Conservation (phyloP, 768 basidiomycete genomes). For the Boletus sp. region DNA sequence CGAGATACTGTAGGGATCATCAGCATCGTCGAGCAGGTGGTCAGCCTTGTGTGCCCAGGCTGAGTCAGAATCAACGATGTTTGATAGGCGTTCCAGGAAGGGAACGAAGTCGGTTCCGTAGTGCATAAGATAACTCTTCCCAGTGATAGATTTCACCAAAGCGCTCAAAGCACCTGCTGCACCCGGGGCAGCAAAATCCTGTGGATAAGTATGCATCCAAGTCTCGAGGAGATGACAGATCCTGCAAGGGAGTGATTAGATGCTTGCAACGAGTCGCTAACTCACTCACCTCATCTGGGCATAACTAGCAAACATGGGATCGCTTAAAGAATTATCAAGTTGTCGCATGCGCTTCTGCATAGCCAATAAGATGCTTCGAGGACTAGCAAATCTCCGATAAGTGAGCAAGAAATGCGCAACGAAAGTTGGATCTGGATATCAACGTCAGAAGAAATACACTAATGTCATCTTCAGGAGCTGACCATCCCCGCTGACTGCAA, state of each 20-base stretch:
- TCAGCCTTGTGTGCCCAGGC: conserved; percentile 74
- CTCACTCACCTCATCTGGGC: conserved; percentile 74
- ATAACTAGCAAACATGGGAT: conserved; percentile 84
- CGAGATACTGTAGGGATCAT: conserved; percentile 52
- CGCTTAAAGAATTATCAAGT: conserved; percentile 65
- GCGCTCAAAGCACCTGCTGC: conserved; percentile 71
- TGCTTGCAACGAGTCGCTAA: neutral
- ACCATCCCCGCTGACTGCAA: conserved; percentile 86
- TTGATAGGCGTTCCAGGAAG: conserved; percentile 66
- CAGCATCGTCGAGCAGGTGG: conserved; percentile 54
- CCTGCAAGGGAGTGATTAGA: conserved; percentile 36
- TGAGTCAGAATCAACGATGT: conserved; percentile 62
- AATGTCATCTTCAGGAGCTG: conserved; percentile 15
- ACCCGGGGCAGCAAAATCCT: conserved; percentile 76
- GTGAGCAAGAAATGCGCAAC: conserved; percentile 80
- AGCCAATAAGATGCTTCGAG: conserved; percentile 73
- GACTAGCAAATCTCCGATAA: conserved; percentile 78
- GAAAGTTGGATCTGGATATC: conserved; percentile 62
- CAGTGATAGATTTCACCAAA: conserved; percentile 72
- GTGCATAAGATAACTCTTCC: conserved; percentile 78
- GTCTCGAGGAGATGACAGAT: conserved; percentile 75
- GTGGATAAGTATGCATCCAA: conserved; percentile 74
- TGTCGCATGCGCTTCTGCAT: conserved; percentile 87
- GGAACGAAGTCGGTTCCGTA: conserved; percentile 83
- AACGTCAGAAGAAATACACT: conserved; percentile 7